These are phyloP conservation scores for Urtica urens DNA, from an alignment of 306 rosid species.

Conservation along the genomic window DNA sequence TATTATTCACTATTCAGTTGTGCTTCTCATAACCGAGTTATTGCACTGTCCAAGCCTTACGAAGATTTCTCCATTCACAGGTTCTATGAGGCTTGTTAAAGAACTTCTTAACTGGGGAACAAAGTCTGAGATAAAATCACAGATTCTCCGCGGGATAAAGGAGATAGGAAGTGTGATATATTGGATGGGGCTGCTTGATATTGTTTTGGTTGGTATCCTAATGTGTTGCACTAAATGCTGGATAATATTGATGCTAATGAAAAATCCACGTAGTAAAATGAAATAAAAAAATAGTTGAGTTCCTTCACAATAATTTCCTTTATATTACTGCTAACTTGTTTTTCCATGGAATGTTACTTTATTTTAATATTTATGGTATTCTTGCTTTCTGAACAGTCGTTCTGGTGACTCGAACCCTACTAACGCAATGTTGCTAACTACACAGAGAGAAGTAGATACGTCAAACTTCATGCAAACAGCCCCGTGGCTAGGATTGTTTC, in stretches of 20 bases:
- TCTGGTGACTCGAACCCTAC: constrained; percentile 2
- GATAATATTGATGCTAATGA: not conserved
- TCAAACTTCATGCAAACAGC: constrained; percentile 91
- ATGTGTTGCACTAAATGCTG: not conserved
- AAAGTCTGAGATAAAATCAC: constrained; percentile 71
- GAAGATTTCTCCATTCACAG: constrained; percentile 37
- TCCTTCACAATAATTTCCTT: too few relatives aligned
- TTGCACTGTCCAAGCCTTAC: too few relatives aligned
- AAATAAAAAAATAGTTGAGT: too few relatives aligned
- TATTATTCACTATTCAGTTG: not conserved
- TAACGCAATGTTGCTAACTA: constrained; percentile 13
- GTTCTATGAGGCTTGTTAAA: constrained; percentile 78
- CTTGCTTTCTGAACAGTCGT: not conserved
- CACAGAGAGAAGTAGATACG: constrained; percentile 79
- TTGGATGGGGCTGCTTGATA: constrained; percentile 93
- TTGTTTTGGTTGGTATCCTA: constrained; percentile 67
- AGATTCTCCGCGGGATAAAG: constrained; percentile 86
- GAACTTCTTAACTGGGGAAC: constrained; percentile 88
- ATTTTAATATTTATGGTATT: not conserved
- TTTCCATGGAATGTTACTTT: too few relatives aligned
- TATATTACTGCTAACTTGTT: too few relatives aligned
- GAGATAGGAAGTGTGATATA: constrained; percentile 95
- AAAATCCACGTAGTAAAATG: not conserved
- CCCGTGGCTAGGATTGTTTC: constrained; percentile 93
- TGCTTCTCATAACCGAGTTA: not conserved